phyloP scores from a whole-genome alignment of 2,329 filamentous ascomycete genomes.

The Ceratocystis alfenasii region DNA sequence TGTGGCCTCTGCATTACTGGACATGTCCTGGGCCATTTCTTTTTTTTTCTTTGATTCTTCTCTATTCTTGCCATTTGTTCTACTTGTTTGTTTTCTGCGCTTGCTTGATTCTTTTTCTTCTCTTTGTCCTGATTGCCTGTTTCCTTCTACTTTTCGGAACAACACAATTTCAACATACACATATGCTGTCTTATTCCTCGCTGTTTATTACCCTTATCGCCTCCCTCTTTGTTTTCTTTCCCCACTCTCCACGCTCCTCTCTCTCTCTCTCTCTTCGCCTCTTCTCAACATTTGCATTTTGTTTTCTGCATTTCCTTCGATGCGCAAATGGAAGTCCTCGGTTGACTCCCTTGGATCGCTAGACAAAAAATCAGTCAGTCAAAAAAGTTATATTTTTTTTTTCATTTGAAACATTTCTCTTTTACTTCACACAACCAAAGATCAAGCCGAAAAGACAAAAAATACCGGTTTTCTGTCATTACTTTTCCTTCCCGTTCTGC shows the following conservation, averaged over 20 bases:
- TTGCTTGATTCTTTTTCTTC: neutral
- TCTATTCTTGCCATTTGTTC: conserved; percentile 10
- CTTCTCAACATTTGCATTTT: conserved; percentile 14
- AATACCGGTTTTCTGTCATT: neutral
- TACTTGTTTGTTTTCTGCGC: conserved; percentile 6
- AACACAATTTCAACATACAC: neutral
- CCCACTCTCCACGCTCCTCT: neutral
- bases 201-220: neutral
- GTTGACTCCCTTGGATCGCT: conserved; percentile 12
- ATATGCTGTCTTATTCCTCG: neutral
- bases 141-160: conserved; percentile 10
- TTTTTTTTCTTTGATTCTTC: conserved; percentile 15
- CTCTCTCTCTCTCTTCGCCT: neutral
- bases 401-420: conserved; percentile 5
- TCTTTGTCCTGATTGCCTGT: conserved; percentile 5
- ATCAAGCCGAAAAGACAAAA: no score
- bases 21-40: conserved; percentile 5
- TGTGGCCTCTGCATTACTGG: conserved; percentile 8
- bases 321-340: conserved; percentile 10
- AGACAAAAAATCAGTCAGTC: conserved; percentile 21
- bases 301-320: conserved; percentile 14
- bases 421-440: neutral
- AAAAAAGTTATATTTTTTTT: conserved; percentile 21
- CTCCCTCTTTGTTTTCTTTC: conserved; percentile 3
- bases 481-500: no score